Conservation (phyloP, 306 rosid species). For the Glycine latifolia region DNA sequence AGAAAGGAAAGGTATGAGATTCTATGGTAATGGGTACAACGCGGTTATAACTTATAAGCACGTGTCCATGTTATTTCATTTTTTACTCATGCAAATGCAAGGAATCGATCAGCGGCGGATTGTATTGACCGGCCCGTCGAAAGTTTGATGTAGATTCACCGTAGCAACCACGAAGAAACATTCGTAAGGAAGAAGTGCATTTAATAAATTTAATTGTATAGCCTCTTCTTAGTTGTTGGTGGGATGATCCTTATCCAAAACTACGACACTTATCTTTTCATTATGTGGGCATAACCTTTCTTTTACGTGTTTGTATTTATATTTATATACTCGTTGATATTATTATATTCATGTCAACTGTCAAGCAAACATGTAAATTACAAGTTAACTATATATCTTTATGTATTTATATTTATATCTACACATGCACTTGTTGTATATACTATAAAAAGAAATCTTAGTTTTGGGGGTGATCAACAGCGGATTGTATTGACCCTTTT, state of each 20-base stretch:
- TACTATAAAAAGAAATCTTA: no score
- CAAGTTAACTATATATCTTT: no score
- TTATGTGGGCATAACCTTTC: neutral
- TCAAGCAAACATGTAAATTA: no score
- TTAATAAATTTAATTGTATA: neutral
- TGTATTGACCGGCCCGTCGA: conserved; percentile 2
- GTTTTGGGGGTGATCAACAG: no score
- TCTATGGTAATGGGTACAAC: neutral
- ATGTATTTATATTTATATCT: no score
- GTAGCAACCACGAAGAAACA: conserved; percentile 22
- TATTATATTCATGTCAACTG: no score
- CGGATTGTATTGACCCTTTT: no score
- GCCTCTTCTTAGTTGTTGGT: neutral
- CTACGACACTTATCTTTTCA: neutral
- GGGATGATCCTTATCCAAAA: neutral
- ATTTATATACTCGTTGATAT: no score
- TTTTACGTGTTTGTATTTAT: neutral
- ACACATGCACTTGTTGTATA: neutral
- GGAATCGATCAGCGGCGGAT: neutral
- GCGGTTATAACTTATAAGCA: neutral
- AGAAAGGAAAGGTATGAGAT: neutral
- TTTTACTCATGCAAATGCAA: neutral
- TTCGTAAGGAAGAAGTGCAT: neutral
- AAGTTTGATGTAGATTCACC: neutral
- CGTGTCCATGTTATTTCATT: neutral